Evolutionary conservation across 176 grass and related monocot genomes (phyloP), one percentile per base, ranked within the genome.

Genomic region (Eleusine indica): DNA sequence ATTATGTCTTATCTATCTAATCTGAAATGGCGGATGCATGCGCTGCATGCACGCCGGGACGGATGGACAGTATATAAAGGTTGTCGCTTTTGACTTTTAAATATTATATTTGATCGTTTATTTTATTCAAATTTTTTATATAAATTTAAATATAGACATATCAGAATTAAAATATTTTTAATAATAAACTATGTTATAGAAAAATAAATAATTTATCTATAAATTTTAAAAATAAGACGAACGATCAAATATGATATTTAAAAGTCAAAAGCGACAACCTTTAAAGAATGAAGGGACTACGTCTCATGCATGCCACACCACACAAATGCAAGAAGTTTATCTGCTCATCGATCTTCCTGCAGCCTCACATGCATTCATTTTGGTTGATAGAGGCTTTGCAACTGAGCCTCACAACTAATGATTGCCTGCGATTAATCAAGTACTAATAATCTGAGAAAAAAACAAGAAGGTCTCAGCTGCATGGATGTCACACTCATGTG

Each of bases 1-100:
- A 29, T 42, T 13, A 52, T 35, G 79, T 82, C 72, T 51, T 87
- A 52, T 77, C 79, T 16, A 22, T 43, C 44, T 71, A 17, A 63
- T 62, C 64, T 16, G 39, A 35, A 35, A 61, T n/a, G 64, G 63
- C 9, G 4, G 68, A 35, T 54, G 17, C 41, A 78, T 52, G 61
- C 44, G 52, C 6, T 57, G 52, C 12, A 8, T 65, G 68, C 35
- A 80, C 57, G 14, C 46, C 42, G 16, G 25, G 14, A 53, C 5
- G 4, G 17, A 43, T 44, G 10, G 7, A 62, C 40, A n/a, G n/a
- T n/a, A n/a, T 0, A 25, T 25, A 25, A 25, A 25, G 25, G 0
- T 25, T 25, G 25, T 25, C 0, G 25, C 25, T 25, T 25, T 25
- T 25, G 25, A 25, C 25, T 25, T 25, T 25, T 0, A 25, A 25